Base-by-base conservation (phyloP, 805 yeast genomes). In the Suhomyces sp. region DNA sequence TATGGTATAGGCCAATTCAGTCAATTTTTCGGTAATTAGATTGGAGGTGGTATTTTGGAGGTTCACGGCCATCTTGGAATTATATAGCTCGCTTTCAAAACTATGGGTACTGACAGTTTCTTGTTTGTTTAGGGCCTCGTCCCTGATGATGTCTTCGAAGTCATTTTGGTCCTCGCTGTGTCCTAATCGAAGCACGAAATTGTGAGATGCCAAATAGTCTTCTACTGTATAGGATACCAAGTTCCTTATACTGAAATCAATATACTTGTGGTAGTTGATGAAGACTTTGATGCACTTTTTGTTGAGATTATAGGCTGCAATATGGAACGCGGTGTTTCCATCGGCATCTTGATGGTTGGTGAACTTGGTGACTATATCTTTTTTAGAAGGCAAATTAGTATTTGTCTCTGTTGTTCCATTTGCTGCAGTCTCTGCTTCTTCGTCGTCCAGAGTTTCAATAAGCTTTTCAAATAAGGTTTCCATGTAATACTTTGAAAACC, bases 241-340 rank as follows among this genome's bases (percentile, higher is more conserved):
- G 54, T 66, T 65, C n/a, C 67, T 57, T 23, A 65, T 46, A n/a
- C 55, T 45, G 41, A 66, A 61, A 52, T 65, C 67, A 44, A 66
- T 60, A 45, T 56, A 63, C 49, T 57, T 59, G 59, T 65, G 70
- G 48, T 60, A 59, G 17, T 44, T 44, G n/a, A 65, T 65, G 52
- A 65, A 63, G 7, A 61, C 62, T 49, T 58, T 60, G 54, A 66
- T 61, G 49, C 67, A 60, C 50, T 57, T 59, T 38, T 61, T 63
- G 49, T 62, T 59, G 48, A 66, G 49, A 52, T 60, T 60, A 51
- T 63, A 60, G 40, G 97, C 94, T 0, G 96, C 96, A 52, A 94
- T 88, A 65, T 92, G 96, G 55, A 94, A 76, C 47, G 97, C 92
- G 0, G 99, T 94, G 66, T 94, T 97, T 24, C 99, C 99, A 62